These are phyloP conservation scores for Solanum medicagineum DNA, from an alignment of 257 asterid species.

Conservation along the genomic window DNA sequence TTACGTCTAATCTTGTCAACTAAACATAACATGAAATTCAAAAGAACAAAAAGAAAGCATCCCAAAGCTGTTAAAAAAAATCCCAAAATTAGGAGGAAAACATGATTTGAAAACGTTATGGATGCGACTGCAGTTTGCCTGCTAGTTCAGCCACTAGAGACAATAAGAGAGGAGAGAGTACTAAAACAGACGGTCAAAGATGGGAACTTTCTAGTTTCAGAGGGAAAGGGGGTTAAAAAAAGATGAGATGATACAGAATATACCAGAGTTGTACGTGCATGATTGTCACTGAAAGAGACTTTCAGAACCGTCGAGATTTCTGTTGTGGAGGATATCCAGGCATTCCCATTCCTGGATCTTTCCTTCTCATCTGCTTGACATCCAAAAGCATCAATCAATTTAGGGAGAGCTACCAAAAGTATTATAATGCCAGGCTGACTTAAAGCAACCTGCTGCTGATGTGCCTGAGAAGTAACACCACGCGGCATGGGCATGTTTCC, in stretches of 20 bases:
- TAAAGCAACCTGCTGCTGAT: conserved; percentile 59
- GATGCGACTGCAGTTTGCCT: not conserved
- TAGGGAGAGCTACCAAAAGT: not conserved
- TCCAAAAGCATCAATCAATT: conserved; percentile 1
- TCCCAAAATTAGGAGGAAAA: not conserved
- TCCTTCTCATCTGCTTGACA: conserved; percentile 69
- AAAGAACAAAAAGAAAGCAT: not conserved
- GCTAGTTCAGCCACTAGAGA: not conserved
- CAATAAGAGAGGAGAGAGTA: not conserved
- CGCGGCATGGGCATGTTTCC: conserved; percentile 82
- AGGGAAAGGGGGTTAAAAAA: not conserved
- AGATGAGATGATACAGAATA: not conserved
- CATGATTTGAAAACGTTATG: not conserved
- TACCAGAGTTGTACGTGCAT: not conserved
- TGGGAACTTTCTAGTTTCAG: not conserved
- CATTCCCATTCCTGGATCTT: conserved; percentile 76
- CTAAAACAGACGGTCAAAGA: not conserved
- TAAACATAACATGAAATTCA: not conserved
- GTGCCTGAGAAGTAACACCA: conserved; percentile 74
- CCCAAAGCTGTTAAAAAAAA: not conserved
- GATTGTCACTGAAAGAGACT: not conserved
- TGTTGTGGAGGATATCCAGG: conserved; percentile 95
- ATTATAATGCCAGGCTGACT: not conserved
- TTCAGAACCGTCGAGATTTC: conserved; percentile 80
- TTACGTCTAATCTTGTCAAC: not conserved